phyloP scores from a whole-genome alignment of 768 basidiomycete genomes.

The Cytidiella melzeri region DNA sequence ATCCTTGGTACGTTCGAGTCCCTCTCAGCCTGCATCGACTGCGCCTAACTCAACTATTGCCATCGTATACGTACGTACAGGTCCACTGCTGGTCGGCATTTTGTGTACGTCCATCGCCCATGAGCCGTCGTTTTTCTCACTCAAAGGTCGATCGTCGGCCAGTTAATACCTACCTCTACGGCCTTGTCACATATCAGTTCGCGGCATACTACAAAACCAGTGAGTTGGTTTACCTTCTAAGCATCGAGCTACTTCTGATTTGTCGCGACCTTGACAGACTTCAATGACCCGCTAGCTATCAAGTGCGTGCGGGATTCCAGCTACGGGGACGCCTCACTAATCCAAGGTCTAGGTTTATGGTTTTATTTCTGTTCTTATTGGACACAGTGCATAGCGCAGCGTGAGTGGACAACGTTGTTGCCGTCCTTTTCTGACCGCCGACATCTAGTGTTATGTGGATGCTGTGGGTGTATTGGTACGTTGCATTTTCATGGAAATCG shows the following conservation, averaged over 20 bases:
- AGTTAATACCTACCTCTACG: conserved; percentile 29
- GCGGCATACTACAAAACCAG: conserved; percentile 28
- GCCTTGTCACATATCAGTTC: conserved; percentile 39
- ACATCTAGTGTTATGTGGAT: conserved; percentile 13
- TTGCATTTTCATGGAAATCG: background rate
- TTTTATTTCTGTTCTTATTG: conserved; percentile 28
- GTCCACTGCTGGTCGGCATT: conserved; percentile 12
- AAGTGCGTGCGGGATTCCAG: conserved; percentile 17
- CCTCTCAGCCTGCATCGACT: no score
- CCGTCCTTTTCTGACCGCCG: no score
- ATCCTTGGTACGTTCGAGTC: conserved; percentile 9
- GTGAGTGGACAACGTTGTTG: conserved; percentile 5
- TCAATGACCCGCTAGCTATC: conserved; percentile 34
- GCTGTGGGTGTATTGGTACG: conserved; percentile 14
- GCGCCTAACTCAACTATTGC: no score
- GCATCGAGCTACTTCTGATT: background rate
- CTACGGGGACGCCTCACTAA: background rate
- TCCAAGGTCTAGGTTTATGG: conserved; percentile 22
- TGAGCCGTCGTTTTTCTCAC: background rate
- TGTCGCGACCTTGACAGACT: conserved; percentile 20
- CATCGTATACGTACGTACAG: background rate
- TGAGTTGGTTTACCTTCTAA: conserved; percentile 10
- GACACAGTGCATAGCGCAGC: conserved; percentile 33
- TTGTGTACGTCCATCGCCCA: conserved; percentile 6
- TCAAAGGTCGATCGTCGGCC: background rate